A percentile compares a stretch with the other conserved stretches of the same genome.
phyloP scores from a whole-genome alignment of 306 rosid genomes.

The Amphicarpaea edgeworthii region DNA sequence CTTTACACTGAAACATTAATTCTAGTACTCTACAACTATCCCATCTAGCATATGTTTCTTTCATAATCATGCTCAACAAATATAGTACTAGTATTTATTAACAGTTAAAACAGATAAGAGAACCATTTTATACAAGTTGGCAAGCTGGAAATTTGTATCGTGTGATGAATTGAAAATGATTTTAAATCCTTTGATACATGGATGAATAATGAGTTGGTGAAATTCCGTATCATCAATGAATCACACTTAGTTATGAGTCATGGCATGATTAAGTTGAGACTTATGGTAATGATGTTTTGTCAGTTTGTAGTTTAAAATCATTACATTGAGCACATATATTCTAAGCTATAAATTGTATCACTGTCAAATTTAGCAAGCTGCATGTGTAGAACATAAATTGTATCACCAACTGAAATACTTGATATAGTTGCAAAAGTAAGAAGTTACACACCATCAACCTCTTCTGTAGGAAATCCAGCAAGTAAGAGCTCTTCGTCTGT shows the following conservation, averaged over 20 bases:
- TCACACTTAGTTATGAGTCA: too few species aligned
- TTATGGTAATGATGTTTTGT: too few species aligned
- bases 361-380: constrained; percentile 12
- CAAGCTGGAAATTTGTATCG: not conserved
- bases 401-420: constrained; percentile 19
- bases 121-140: not conserved
- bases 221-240: too few species aligned
- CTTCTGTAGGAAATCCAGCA: constrained; percentile 49
- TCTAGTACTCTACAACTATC: constrained; percentile 33
- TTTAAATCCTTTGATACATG: constrained; percentile 1
- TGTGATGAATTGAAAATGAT: constrained; percentile 5
- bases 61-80: constrained; percentile 46
- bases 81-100: too few species aligned
- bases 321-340: not conserved
- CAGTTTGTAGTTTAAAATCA: not conserved
- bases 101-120: constrained; percentile 19
- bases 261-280: too few species aligned
- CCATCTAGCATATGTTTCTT: constrained; percentile 51
- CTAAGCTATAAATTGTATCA: too few species aligned
- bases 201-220: not conserved
- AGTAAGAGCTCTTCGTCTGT: constrained; percentile 36
- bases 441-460: constrained; percentile 63
- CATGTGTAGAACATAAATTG: constrained; percentile 28
- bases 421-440: constrained; percentile 37
- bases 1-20: constrained; percentile 35